A percentile compares a stretch with the other conserved stretches of the same genome.
Evolutionary conservation across 371 early-diverging fungal species (phyloP).

Genomic region (Rhizomucor pusillus): DNA sequence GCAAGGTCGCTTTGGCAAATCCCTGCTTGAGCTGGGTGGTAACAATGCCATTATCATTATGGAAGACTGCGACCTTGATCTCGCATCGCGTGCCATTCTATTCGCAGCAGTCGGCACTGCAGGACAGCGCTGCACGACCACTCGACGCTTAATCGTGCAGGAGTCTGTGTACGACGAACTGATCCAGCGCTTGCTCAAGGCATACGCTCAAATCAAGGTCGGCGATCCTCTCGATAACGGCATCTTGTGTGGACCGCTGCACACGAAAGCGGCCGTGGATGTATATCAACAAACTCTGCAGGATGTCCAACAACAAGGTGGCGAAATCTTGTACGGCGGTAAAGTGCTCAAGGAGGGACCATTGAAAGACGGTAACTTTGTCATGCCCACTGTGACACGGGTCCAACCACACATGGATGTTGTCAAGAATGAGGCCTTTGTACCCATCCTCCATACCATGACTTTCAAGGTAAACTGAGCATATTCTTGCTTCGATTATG

Average conservation of each 20-base stretch:
- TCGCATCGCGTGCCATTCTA: slow-evolving; percentile 86
- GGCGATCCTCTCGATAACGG: slow-evolving; percentile 87
- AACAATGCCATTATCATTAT: slow-evolving; percentile 95
- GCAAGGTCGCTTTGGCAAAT: slow-evolving; percentile 87
- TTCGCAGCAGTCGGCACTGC: slow-evolving; percentile 98
- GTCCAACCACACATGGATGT: slow-evolving; percentile 75
- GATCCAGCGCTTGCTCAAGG: slow-evolving; percentile 73
- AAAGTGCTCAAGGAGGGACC: slow-evolving; percentile 55
- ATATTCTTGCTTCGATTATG: background rate
- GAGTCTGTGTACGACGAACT: slow-evolving; percentile 87
- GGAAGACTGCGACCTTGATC: slow-evolving; percentile 91
- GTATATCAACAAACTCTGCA: slow-evolving; percentile 73
- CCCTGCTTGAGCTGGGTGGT: slow-evolving; percentile 91
- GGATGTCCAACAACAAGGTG: slow-evolving; percentile 81
- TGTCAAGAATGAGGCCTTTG: slow-evolving; percentile 94
- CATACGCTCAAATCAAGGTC: slow-evolving; percentile 87
- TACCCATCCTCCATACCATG: slow-evolving; percentile 90
- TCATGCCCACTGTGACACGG: slow-evolving; percentile 91
- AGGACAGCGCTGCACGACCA: slow-evolving; percentile 96
- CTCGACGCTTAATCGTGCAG: slow-evolving; percentile 92
- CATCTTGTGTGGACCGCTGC: slow-evolving; percentile 92
- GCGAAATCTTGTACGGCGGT: slow-evolving; percentile 87
- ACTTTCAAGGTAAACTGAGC: slow-evolving; percentile 63
- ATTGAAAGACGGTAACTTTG: slow-evolving; percentile 80
- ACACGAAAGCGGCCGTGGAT: slow-evolving; percentile 82